These are phyloP conservation scores for Aspergillus latus DNA, from an alignment of 2,329 filamentous ascomycete species.

Conservation along the genomic window DNA sequence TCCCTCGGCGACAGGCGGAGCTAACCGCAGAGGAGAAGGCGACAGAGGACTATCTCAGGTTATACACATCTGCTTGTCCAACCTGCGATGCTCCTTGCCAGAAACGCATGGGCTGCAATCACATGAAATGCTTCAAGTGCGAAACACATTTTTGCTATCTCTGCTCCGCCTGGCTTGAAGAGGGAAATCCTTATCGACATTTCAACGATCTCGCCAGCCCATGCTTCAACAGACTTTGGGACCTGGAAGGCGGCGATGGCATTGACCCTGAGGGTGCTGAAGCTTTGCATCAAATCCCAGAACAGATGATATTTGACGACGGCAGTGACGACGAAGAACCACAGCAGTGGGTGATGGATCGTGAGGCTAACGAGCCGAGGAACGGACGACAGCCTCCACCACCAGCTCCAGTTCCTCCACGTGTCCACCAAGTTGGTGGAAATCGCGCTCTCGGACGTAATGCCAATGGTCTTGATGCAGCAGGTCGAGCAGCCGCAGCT, in stretches of 20 bases:
- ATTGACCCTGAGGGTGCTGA: conserved; percentile 44
- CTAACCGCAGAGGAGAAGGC: conserved; percentile 82
- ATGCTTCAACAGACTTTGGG: conserved; percentile 88
- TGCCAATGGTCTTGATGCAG: conserved; percentile 30
- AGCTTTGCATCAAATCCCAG: conserved; percentile 41
- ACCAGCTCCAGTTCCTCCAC: conserved; percentile 43
- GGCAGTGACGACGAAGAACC: conserved; percentile 32
- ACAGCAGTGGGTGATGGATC: conserved; percentile 27
- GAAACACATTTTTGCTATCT: conserved; percentile 93
- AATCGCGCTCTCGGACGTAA: conserved; percentile 30
- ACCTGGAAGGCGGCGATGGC: conserved; percentile 76
- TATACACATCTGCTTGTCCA: conserved; percentile 83
- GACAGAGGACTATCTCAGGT: conserved; percentile 76
- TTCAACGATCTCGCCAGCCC: conserved; percentile 71
- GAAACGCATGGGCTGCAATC: conserved; percentile 93
- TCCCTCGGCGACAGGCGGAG: conserved; percentile 64
- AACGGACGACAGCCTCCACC: conserved; percentile 36
- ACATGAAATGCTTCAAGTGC: conserved; percentile 93
- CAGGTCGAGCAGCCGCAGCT: conserved; percentile 38
- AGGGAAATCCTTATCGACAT: conserved; percentile 80
- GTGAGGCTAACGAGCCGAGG: conserved; percentile 28
- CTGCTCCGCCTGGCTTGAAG: conserved; percentile 81
- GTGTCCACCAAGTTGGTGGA: conserved; percentile 32
- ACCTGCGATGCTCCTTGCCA: conserved; percentile 82
- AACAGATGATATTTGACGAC: conserved; percentile 40